Evolutionary conservation across 768 basidiomycete genomes (phyloP).

Genomic region (Gyrodon lividus): DNA sequence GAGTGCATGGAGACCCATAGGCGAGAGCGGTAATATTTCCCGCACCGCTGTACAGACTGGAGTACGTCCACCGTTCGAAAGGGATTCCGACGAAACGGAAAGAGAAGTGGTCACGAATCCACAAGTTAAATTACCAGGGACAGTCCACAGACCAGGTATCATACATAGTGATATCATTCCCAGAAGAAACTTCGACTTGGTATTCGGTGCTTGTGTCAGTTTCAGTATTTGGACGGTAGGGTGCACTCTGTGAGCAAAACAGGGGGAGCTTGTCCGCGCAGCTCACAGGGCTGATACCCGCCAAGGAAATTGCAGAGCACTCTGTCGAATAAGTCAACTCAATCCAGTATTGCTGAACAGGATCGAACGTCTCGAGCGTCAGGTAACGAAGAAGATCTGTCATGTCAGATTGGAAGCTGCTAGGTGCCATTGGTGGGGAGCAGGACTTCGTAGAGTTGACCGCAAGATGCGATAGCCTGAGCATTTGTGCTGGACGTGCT

Average conservation of each 20-base stretch:
- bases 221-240: constrained; percentile 6
- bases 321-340: not conserved
- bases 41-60: constrained; percentile 30
- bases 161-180: constrained; percentile 5
- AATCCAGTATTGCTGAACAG: constrained; percentile 14
- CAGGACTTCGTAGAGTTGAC: constrained; percentile 5
- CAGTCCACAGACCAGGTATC: not conserved
- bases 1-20: constrained; percentile 36
- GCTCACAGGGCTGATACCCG: not conserved
- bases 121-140: not conserved
- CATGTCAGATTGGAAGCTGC: constrained; percentile 12
- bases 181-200: constrained; percentile 8
- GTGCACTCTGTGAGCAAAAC: constrained; percentile 11
- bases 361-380: constrained; percentile 1
- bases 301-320: constrained; percentile 9
- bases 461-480: constrained; percentile 5
- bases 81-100: constrained; percentile 55
- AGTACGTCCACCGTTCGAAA: constrained; percentile 42
- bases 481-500: constrained; percentile 1
- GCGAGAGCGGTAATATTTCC: constrained; percentile 31
- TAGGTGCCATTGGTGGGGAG: constrained; percentile 9
- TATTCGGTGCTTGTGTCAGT: constrained; percentile 7
- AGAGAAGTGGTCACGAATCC: constrained; percentile 45
- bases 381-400: constrained; percentile 6
- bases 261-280: constrained; percentile 6